Evolutionary conservation across 2,329 filamentous ascomycete genomes (phyloP).

Genomic region (Phyllosticta capitalensis): DNA sequence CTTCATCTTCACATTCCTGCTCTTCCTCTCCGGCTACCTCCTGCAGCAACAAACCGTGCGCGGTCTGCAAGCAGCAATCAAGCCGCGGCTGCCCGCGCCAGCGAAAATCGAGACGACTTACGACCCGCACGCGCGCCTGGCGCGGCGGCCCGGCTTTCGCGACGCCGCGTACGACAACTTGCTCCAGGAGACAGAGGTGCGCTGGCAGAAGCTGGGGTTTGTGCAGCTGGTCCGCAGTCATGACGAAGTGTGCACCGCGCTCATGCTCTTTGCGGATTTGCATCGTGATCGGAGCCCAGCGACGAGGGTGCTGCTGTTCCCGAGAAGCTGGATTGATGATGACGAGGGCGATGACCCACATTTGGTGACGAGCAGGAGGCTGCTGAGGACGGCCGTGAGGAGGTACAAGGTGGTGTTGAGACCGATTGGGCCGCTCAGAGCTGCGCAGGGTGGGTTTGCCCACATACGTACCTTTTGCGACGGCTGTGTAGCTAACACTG

Average conservation of each 20-base stretch:
- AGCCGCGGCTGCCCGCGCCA: constrained; percentile 39
- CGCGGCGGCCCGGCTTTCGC: not conserved
- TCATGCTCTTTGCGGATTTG: constrained; percentile 41
- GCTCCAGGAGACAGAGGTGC: constrained; percentile 21
- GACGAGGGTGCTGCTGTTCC: constrained; percentile 37
- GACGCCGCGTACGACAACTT: constrained; percentile 13
- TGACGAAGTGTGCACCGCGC: constrained; percentile 39
- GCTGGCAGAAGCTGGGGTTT: constrained; percentile 39
- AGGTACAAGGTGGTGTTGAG: constrained; percentile 36
- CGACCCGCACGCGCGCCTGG: constrained; percentile 7
- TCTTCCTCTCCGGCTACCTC: constrained; percentile 81
- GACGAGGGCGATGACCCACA: constrained; percentile 31
- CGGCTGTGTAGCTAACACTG: not conserved
- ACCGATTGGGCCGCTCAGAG: constrained; percentile 33
- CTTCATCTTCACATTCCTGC: constrained; percentile 64
- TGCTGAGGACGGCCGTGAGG: constrained; percentile 37
- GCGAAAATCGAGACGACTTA: constrained; percentile 19
- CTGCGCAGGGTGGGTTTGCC: constrained; percentile 20
- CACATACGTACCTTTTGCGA: not conserved
- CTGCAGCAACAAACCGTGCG: constrained; percentile 79
- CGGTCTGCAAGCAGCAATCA: constrained; percentile 65
- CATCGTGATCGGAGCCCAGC: constrained; percentile 37
- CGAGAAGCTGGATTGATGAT: constrained; percentile 27
- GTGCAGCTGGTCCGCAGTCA: constrained; percentile 38
- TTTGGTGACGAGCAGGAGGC: constrained; percentile 33